Base-by-base conservation (phyloP, 495 filamentous ascomycete species). In the Hapsidospora chrysogenum region DNA sequence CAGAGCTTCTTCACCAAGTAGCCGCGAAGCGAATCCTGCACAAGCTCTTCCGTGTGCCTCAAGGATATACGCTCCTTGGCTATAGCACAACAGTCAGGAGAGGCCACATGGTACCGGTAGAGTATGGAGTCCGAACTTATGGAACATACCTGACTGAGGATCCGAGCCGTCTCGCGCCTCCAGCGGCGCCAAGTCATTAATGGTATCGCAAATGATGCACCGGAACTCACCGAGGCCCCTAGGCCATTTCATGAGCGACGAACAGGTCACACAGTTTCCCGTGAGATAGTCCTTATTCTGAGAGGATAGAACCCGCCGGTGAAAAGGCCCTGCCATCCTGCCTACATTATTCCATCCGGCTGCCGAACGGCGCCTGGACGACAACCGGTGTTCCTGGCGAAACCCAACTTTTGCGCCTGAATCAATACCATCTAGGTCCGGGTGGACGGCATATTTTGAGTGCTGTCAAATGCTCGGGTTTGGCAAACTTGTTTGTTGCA, bases 181-280 rank as follows among this genome's bases (percentile, higher is more conserved):
- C 23, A 26, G 11, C 9, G 72, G 72, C 39, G 71, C 68, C 31
- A 93, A 49, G 48, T 93, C 85, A 44, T 89, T 93, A 45, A 95
- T 72, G 31, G 80, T 92, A 45, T 84, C 58, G 53, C 86, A 95
- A 31, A 79, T 72, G 21, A 80, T 79, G 54, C 86, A 95, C 44
- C 83, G 68, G 56, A 86, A 94, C 28, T 77, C 64, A 17, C 68
- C 66, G 43, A 87, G 50, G 37, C 76, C 64, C 39, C 66, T 69
- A n/a, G 86, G 85, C 81, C 85, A 93, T 32, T 76, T 74, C 31
- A 93, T 73, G 27, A 72, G 70, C 32, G 77, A 80, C 49, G 77
- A 79, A 50, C 86, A 92, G 9, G 81, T 84, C 61, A 77, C 75
- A 47, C 84, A 92, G 45, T 69, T 78, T 10, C 82, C 82, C 19